Conservation (phyloP, 805 yeast species). For the Lachancea thermotolerans region DNA sequence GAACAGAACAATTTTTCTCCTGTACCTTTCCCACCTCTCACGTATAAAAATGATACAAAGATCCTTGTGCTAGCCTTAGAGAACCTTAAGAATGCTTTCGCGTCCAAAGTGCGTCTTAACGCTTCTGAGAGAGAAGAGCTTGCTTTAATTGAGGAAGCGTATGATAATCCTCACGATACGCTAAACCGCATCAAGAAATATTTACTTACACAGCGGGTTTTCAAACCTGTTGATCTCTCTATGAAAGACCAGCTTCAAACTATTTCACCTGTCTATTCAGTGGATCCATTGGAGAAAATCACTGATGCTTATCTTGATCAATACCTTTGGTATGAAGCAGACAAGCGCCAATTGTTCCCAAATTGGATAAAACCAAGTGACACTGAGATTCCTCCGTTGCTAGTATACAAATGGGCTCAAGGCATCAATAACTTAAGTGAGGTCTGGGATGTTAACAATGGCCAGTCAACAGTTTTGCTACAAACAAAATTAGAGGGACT, state of each 20-base stretch:
- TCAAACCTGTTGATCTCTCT: conserved; percentile 79
- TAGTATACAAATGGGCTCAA: conserved; percentile 91
- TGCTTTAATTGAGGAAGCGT: conserved; percentile 91
- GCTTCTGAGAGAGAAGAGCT: conserved; percentile 87
- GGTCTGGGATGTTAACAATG: conserved; percentile 73
- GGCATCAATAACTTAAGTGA: conserved; percentile 73
- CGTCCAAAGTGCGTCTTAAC: conserved; percentile 68
- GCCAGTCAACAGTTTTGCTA: conserved; percentile 77
- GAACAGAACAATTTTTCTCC: conserved; percentile 78
- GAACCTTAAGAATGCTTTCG: conserved; percentile 72
- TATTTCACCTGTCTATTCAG: conserved; percentile 75
- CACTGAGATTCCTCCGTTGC: conserved; percentile 83
- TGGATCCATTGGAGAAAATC: conserved; percentile 90
- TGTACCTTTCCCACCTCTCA: conserved; percentile 87
- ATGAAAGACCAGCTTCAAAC: conserved; percentile 89
- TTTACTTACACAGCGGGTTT: conserved; percentile 80
- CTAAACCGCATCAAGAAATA: conserved; percentile 76
- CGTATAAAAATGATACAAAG: conserved; percentile 91
- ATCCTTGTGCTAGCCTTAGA: conserved; percentile 84
- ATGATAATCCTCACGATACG: conserved; percentile 94
- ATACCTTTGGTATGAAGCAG: conserved; percentile 94
- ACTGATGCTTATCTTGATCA: conserved; percentile 96
- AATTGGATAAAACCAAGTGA: conserved; percentile 96
- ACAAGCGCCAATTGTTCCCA: conserved; percentile 79
- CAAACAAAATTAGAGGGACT: conserved; percentile 65